Base-by-base conservation (phyloP, 176 grass and related monocot species). In the Phyllostachys edulis region DNA sequence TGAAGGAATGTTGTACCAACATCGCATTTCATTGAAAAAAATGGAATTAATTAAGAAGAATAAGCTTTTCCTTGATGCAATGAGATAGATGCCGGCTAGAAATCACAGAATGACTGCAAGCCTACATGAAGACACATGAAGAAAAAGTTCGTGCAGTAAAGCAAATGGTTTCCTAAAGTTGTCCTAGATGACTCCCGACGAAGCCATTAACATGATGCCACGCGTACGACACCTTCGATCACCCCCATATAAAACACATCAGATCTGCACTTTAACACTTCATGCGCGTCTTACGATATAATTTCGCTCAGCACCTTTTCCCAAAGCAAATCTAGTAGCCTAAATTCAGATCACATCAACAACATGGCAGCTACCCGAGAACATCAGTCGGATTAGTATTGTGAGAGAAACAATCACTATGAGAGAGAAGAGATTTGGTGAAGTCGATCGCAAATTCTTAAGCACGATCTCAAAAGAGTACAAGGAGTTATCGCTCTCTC, bases 251-350 rank as follows among this genome's bases (percentile, higher is more conserved):
- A 37, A 50, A 18, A 18, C 27, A 18, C 75, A 27, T 76, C 78
- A 40, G 39, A 9, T 60, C 32, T 39, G 39, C 61, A 81, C 71
- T 50, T 60, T 24, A 71, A 9, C 61, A 18, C 69, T 24, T 68
- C 40, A 17, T n/a, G 36, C 49, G 18, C 7, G 23, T 85, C 88
- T 77, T 89, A 85, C 69, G 79, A 60, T 71, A 89, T 13, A 17
- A 15, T 23, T 64, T 64, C 8, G 6, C 21, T 18, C 71, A 44
- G 1, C 2, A 1, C 34, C 60, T 60, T 5, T 37, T 14, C 32
- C 8, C 1, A 44, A 62, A 63, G 42, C 70, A 41, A 85, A 85
- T 55, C 77, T 69, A 76, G 78, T 5, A 21, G 29, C 77, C 55
- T 5, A 71, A 55, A 37, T 23, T 17, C 18, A 41, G 56, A 84